phyloP scores from a whole-genome alignment of 805 yeast species.

The Candida methanosorbosa region DNA sequence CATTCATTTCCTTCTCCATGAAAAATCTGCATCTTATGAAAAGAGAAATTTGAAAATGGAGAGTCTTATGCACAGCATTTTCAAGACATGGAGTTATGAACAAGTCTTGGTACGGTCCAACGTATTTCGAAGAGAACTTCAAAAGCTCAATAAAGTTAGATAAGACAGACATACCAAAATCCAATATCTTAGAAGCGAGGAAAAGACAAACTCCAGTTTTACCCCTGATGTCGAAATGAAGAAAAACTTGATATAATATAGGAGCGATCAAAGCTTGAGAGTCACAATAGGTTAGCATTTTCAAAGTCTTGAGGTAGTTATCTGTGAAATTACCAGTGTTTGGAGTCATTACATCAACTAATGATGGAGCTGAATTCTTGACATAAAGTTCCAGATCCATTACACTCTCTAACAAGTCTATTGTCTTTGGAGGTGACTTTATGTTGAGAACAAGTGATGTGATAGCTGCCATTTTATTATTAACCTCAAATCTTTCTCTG shows the following conservation, averaged over 20 bases:
- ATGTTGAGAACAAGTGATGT: conserved; percentile 32
- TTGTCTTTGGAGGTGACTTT: conserved; percentile 27
- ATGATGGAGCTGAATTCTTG: neutral
- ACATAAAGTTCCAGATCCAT: conserved; percentile 29
- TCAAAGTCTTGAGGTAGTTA: conserved; percentile 15
- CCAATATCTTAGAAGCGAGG: conserved; percentile 27
- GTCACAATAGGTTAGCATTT: conserved; percentile 14
- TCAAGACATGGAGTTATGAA: conserved; percentile 29
- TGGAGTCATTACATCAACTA: conserved; percentile 14
- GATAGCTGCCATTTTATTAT: conserved; percentile 23
- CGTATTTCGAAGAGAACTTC: conserved; percentile 16
- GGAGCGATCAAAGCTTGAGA: conserved; percentile 28
- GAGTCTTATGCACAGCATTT: conserved; percentile 28
- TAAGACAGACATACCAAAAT: conserved; percentile 23
- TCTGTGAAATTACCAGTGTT: conserved; percentile 10
- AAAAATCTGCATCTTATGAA: conserved; percentile 22
- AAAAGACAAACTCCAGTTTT: conserved; percentile 27
- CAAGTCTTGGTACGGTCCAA: conserved; percentile 30
- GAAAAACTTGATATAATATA: conserved; percentile 32
- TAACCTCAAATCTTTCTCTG: conserved; percentile 20
- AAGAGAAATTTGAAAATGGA: conserved; percentile 20
- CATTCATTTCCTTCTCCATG: conserved; percentile 8
- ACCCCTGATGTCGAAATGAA: conserved; percentile 27
- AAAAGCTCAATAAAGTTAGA: conserved; percentile 28
- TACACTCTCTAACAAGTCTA: conserved; percentile 26